These are phyloP conservation scores for Magnusiomyces clavatus DNA, from an alignment of 1,139 yeast species.

Conservation along the genomic window DNA sequence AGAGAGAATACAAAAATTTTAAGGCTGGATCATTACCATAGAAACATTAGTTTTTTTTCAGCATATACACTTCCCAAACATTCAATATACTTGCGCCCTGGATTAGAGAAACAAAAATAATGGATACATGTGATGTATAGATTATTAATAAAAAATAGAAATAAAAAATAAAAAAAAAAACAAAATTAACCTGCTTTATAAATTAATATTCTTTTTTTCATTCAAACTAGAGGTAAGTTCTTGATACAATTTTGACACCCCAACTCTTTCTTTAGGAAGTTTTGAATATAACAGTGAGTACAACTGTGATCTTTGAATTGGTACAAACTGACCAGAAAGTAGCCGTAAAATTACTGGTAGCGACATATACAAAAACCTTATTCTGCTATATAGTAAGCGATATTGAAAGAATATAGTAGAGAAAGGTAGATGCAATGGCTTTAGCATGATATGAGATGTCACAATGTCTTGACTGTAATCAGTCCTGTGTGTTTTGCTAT, in stretches of 20 bases:
- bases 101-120: too few species aligned
- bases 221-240: too few species aligned
- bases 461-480: constrained; percentile 12
- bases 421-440: constrained; percentile 40
- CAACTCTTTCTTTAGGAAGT: constrained; percentile 37
- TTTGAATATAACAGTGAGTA: constrained; percentile 44
- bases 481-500: neutral
- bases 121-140: too few species aligned
- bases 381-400: constrained; percentile 34
- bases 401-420: constrained; percentile 44
- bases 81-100: too few species aligned
- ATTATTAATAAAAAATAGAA: too few species aligned
- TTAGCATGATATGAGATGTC: constrained; percentile 26
- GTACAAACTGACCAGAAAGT: constrained; percentile 40
- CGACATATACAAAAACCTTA: constrained; percentile 40
- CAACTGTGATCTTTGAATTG: constrained; percentile 40
- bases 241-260: neutral
- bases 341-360: constrained; percentile 34
- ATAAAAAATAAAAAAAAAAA: too few species aligned
- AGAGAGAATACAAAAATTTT: too few species aligned
- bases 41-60: too few species aligned
- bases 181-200: too few species aligned
- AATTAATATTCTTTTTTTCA: too few species aligned
- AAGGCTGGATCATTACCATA: too few species aligned
- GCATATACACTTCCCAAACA: too few species aligned